These are phyloP conservation scores for Trichoderma semiorbis DNA, from an alignment of 2,329 filamentous ascomycete genomes.

Conservation along the genomic window DNA sequence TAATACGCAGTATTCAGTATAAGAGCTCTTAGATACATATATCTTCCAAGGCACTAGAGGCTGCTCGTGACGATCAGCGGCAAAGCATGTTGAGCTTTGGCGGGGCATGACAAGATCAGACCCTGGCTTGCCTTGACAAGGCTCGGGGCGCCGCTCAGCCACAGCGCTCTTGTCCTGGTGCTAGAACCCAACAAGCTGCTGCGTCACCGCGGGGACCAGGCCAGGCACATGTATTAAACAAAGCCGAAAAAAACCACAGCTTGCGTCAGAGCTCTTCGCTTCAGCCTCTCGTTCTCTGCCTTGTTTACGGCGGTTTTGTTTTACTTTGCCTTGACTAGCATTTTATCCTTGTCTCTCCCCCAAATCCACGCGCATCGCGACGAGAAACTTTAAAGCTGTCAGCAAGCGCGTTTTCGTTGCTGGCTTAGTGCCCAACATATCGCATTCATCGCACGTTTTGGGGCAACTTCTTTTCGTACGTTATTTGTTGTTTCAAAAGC, in stretches of 20 bases:
- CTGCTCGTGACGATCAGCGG: neutral
- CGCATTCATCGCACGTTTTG: neutral
- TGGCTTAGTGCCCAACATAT: neutral
- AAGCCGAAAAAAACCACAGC: neutral
- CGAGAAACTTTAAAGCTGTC: neutral
- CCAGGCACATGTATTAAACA: constrained; percentile 1
- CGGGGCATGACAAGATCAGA: constrained; percentile 8
- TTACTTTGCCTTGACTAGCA: neutral
- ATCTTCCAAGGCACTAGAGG: neutral
- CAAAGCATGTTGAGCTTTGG: neutral
- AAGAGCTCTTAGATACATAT: neutral
- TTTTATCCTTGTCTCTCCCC: neutral
- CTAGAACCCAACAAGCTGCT: neutral
- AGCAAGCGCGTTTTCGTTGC: neutral
- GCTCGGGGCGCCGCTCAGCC: constrained; percentile 5
- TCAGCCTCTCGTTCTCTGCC: neutral
- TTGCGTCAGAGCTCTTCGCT: neutral
- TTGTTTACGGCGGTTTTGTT: neutral
- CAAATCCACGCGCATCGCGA: neutral
- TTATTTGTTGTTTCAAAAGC: neutral
- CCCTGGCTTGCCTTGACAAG: neutral
- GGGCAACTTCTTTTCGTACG: neutral
- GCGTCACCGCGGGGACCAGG: constrained; percentile 19
- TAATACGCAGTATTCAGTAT: neutral
- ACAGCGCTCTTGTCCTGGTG: neutral